Conservation (phyloP, 768 basidiomycete species). For the Collybiopsis luxurians region DNA sequence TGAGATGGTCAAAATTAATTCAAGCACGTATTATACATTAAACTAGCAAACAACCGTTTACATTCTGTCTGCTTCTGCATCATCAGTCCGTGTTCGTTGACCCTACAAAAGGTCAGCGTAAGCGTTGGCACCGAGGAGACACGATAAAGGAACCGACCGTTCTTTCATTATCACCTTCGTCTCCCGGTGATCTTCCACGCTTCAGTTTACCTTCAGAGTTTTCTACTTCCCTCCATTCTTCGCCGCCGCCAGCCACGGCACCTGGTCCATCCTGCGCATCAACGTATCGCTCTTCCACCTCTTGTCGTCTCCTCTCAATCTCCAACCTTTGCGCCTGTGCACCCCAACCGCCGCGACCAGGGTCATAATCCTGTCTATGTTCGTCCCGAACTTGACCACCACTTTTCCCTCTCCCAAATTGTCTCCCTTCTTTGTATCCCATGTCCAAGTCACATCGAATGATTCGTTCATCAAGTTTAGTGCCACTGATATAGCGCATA, state of each 20-base stretch:
- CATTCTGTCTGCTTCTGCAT: slow-evolving; percentile 70
- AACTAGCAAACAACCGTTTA: slow-evolving; percentile 27
- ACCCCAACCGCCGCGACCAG: slow-evolving; percentile 94
- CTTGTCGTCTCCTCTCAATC: slow-evolving; percentile 70
- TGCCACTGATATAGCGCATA: slow-evolving; percentile 94
- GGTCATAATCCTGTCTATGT: slow-evolving; percentile 94
- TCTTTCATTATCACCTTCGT: slow-evolving; percentile 62
- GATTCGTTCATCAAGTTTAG: slow-evolving; percentile 97
- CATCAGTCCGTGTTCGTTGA: slow-evolving; percentile 60
- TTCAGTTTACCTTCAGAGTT: slow-evolving; percentile 49
- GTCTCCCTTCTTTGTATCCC: slow-evolving; percentile 94
- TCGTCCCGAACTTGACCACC: slow-evolving; percentile 98
- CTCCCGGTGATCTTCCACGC: slow-evolving; percentile 74
- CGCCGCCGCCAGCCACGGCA: slow-evolving; percentile 81
- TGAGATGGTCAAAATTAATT: slow-evolving; percentile 39
- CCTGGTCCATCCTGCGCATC: slow-evolving; percentile 79
- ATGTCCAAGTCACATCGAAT: slow-evolving; percentile 97
- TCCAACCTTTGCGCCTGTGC: slow-evolving; percentile 78
- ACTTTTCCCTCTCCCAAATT: slow-evolving; percentile 96
- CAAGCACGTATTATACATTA: slow-evolving; percentile 52
- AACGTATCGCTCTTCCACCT: slow-evolving; percentile 84
- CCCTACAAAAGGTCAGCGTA: slow-evolving; percentile 34
- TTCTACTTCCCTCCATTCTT: slow-evolving; percentile 77
- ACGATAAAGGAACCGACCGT: slow-evolving; percentile 38
- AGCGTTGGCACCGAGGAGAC: neutral